Percentiles rank a stretch among this genome's conserved stretches.
Conservation (phyloP, 2,329 filamentous ascomycete species). For the Chaetomiaceae sp. region DNA sequence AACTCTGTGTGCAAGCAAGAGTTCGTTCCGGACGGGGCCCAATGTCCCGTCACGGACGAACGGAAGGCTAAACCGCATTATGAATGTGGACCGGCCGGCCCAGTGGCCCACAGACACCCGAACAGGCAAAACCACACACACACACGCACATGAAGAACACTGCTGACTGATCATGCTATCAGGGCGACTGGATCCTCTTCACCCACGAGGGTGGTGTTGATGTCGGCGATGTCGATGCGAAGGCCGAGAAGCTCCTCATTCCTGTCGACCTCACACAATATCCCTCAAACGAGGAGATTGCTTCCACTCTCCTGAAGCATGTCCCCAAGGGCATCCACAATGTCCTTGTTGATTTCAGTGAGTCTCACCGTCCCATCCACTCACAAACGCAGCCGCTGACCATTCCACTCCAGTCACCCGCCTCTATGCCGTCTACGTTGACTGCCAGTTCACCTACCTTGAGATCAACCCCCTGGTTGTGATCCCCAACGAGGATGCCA, state of each 20-base stretch:
- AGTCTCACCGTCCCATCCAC: not conserved
- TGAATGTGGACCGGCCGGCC: constrained; percentile 17
- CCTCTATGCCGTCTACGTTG: constrained; percentile 97
- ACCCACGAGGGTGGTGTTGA: constrained; percentile 99
- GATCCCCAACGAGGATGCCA: constrained; percentile 88
- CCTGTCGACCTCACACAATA: constrained; percentile 93
- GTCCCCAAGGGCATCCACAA: constrained; percentile 95
- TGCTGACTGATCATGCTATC: constrained; percentile 23
- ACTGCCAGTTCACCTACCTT: constrained; percentile 99
- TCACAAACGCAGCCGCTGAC: not conserved
- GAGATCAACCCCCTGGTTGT: constrained; percentile 99
- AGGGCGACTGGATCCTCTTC: constrained; percentile 99
- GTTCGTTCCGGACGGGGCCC: constrained; percentile 7
- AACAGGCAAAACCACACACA: constrained; percentile 6
- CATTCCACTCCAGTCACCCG: constrained; percentile 58
- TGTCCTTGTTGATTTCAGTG: constrained; percentile 92
- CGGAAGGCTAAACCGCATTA: constrained; percentile 41
- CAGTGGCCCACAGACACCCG: constrained; percentile 5
- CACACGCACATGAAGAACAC: constrained; percentile 1
- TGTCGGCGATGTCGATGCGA: constrained; percentile 97
- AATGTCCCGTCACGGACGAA: constrained; percentile 35
- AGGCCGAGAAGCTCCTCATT: constrained; percentile 97
- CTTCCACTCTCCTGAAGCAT: constrained; percentile 78
- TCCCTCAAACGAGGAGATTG: constrained; percentile 94
- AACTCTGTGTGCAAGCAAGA: constrained; percentile 6